A percentile compares a stretch with the other conserved stretches of the same genome.
phyloP scores from a whole-genome alignment of 2,329 filamentous ascomycete genomes.

The Coniochaeta sp. region DNA sequence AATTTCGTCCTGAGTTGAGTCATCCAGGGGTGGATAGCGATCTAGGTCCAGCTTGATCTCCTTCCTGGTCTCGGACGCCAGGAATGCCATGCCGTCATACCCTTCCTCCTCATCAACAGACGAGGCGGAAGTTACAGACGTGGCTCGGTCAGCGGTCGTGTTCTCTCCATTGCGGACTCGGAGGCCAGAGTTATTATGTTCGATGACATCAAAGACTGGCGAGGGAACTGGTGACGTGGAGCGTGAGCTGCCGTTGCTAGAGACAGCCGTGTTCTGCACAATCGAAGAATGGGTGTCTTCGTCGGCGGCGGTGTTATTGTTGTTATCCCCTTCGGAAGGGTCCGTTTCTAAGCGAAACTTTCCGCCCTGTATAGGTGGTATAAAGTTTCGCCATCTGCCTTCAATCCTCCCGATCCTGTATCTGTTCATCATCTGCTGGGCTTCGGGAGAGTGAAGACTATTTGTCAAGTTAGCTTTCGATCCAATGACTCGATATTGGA shows the following conservation, averaged over 20 bases:
- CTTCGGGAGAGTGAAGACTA: constrained; percentile 76
- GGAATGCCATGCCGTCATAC: constrained; percentile 51
- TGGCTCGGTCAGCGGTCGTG: constrained; percentile 25
- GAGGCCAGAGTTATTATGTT: constrained; percentile 14
- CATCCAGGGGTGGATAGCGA: constrained; percentile 75
- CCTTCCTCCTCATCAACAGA: constrained; percentile 36
- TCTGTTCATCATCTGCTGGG: constrained; percentile 66
- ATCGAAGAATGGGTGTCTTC: constrained; percentile 5
- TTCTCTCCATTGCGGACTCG: constrained; percentile 22
- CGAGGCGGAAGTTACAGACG: constrained; percentile 55
- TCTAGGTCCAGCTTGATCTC: constrained; percentile 69
- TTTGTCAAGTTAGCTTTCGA: constrained; percentile 7
- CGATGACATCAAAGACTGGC: constrained; percentile 37
- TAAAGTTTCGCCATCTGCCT: constrained; percentile 78
- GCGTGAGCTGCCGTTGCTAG: constrained; percentile 47
- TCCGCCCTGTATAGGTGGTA: constrained; percentile 88
- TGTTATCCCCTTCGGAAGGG: constrained; percentile 20
- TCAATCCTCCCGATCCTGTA: constrained; percentile 81
- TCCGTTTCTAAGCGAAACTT: constrained; percentile 22
- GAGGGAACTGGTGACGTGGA: constrained; percentile 43
- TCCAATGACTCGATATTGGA: neutral
- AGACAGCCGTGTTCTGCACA: constrained; percentile 21
- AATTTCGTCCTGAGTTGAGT: constrained; percentile 66
- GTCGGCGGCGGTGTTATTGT: constrained; percentile 15
- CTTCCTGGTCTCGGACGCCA: constrained; percentile 67